Base-by-base conservation (phyloP, 345 rosid species). In the Syzygium aromaticum region DNA sequence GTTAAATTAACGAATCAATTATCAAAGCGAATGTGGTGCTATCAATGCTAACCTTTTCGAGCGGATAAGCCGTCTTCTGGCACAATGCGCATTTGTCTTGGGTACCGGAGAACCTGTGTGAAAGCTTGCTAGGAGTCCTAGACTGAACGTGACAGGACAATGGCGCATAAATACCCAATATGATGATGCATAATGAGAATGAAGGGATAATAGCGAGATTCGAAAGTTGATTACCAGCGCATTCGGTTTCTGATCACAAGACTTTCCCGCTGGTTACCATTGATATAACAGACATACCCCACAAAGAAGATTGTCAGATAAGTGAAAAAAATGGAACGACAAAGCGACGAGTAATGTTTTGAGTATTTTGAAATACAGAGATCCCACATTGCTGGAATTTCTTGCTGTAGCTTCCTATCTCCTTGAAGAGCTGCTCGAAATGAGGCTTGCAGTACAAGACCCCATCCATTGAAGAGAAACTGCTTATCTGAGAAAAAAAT, bases 401-500 rank as follows among this genome's bases (percentile, higher is more conserved):
- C 91, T 92, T 93, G 83, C 89, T 86, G 90, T 89, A 94, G 84
- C 91, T 94, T 19, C 94, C 95, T 14, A 89, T 85, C 90, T 96
- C 96, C 93, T 92, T 96, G 88, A 92, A 93, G 84, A 94, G 95
- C 90, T 95, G 98, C 93, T 96, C 98, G 88, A 91, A 96, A 88
- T 97, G 99, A 87, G 98, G 94, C 92, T 93, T 95, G 93, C 99
- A 97, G 84, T 95, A 96, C 86, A 97, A 85, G 54, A 89, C 93
- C 80, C 98, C 98, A 77, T 95, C 98, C 91, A 94, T 90, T 25
- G 98, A 92, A 86, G 92, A 94, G 87, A 92, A 95, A 90, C 86
- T 95, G 82, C 98, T 87, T 91, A 96, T 93, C 98, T 97, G 92
- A 10, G 25, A 10, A 73, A 33, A 7, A 49, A 38, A 73, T 73